These are phyloP conservation scores for Scedosporium boydii DNA, from an alignment of 2,329 filamentous ascomycete species.

Conservation along the genomic window DNA sequence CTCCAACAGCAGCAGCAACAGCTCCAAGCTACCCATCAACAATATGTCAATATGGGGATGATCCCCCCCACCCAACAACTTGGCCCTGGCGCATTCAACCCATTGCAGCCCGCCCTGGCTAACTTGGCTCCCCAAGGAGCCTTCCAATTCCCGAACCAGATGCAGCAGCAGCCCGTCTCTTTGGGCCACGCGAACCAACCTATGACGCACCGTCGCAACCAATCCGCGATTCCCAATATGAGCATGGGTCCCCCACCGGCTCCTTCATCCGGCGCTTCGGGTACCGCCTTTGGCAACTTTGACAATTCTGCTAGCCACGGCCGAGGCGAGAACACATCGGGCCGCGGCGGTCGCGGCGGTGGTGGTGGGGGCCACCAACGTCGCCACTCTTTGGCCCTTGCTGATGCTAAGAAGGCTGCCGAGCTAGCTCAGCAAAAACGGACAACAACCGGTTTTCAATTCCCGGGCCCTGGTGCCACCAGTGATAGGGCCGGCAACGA, in stretches of 20 bases:
- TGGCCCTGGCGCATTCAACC: conserved; percentile 62
- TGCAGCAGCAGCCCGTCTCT: conserved; percentile 61
- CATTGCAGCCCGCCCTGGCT: conserved; percentile 68
- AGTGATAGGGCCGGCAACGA: conserved; percentile 51
- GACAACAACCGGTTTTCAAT: conserved; percentile 89
- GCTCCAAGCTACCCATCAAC: conserved; percentile 90
- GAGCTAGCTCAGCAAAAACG: conserved; percentile 95
- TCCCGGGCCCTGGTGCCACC: conserved; percentile 66
- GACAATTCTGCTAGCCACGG: conserved; percentile 50
- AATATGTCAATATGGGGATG: conserved; percentile 97
- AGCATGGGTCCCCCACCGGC: conserved; percentile 81
- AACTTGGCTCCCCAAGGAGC: conserved; percentile 70
- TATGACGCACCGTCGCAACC: conserved; percentile 88
- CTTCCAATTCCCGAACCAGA: conserved; percentile 82
- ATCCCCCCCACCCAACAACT: conserved; percentile 74
- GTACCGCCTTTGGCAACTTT: conserved; percentile 69
- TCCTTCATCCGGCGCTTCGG: conserved; percentile 83
- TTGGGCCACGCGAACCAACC: conserved; percentile 72
- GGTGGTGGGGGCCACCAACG: conserved; percentile 75
- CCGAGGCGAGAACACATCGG: conserved; percentile 52
- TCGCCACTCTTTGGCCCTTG: conserved; percentile 86
- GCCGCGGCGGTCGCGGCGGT: conserved; percentile 62
- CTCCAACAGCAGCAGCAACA: conserved; percentile 97
- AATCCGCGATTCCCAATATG: conserved; percentile 91
- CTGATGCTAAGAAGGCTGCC: conserved; percentile 95